Evolutionary conservation across 257 asterid species (phyloP).

Genomic region (Asclepias syriaca): DNA sequence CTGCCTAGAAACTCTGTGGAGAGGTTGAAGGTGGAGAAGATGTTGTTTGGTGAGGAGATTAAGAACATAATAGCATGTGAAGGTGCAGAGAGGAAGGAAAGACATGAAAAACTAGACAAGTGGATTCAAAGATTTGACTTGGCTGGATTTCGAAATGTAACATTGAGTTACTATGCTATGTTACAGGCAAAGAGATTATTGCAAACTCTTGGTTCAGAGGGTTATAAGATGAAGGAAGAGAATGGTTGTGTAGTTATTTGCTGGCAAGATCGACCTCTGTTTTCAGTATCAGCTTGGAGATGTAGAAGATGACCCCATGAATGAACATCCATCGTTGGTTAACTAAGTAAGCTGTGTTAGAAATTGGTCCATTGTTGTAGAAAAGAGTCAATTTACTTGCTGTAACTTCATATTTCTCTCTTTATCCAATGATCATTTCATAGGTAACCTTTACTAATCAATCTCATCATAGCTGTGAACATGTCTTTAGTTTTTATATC

Average conservation of each 20-base stretch:
- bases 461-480: neutral
- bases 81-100: slow-evolving; percentile 70
- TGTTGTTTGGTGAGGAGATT: slow-evolving; percentile 82
- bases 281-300: slow-evolving; percentile 87
- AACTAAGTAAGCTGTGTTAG: neutral
- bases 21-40: slow-evolving; percentile 77
- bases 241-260: slow-evolving; percentile 73
- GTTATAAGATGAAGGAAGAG: slow-evolving; percentile 85
- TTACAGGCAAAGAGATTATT: slow-evolving; percentile 75
- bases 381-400: neutral
- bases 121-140: slow-evolving; percentile 68
- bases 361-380: neutral
- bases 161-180: slow-evolving; percentile 83
- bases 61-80: slow-evolving; percentile 84
- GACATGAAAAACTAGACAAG: slow-evolving; percentile 85
- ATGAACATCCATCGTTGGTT: neutral
- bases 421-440: no score
- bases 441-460: neutral
- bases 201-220: slow-evolving; percentile 67
- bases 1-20: slow-evolving; percentile 69
- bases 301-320: slow-evolving; percentile 43
- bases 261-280: slow-evolving; percentile 92
- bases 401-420: neutral
- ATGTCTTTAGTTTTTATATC: no score
- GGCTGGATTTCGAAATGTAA: slow-evolving; percentile 59